These are phyloP conservation scores for Populus euphratica DNA, from an alignment of 345 rosid genomes.

Conservation along the genomic window DNA sequence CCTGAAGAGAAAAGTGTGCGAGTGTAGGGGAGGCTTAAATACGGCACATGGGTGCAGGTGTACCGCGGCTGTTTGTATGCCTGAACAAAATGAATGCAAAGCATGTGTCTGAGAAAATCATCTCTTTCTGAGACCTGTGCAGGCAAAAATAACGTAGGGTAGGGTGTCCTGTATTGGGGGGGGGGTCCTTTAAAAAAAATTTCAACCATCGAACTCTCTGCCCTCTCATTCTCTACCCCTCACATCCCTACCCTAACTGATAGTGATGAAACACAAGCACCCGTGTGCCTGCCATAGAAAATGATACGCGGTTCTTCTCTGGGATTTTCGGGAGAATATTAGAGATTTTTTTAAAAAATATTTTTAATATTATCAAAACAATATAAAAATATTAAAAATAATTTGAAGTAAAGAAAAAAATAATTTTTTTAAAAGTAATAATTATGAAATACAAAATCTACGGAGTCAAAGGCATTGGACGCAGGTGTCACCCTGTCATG, in stretches of 20 bases:
- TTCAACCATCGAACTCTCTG: background rate
- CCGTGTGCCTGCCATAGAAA: conserved; percentile 33
- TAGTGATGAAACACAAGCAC: conserved; percentile 27
- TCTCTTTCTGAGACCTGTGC: background rate
- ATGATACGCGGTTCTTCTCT: conserved; percentile 4
- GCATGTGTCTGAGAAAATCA: conserved; percentile 23
- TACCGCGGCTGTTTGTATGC: conserved; percentile 16
- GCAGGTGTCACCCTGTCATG: conserved; percentile 5
- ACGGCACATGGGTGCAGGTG: conserved; percentile 48
- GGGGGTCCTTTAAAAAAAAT: background rate
- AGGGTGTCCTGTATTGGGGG: background rate
- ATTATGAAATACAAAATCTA: too few species aligned
- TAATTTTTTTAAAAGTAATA: too few species aligned
- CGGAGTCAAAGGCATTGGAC: background rate
- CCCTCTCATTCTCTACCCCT: background rate
- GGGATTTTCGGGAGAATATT: too few species aligned
- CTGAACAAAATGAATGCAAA: conserved; percentile 32
- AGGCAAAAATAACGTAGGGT: background rate
- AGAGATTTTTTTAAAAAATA: too few species aligned
- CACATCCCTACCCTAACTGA: conserved; percentile 14
- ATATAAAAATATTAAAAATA: too few species aligned
- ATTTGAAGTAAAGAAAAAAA: too few species aligned
- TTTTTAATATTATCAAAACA: too few species aligned
- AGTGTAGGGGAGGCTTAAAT: conserved; percentile 8
- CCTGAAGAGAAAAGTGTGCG: background rate